Conservation (phyloP, 2,329 filamentous ascomycete genomes). For the Sclerotinia minor region DNA sequence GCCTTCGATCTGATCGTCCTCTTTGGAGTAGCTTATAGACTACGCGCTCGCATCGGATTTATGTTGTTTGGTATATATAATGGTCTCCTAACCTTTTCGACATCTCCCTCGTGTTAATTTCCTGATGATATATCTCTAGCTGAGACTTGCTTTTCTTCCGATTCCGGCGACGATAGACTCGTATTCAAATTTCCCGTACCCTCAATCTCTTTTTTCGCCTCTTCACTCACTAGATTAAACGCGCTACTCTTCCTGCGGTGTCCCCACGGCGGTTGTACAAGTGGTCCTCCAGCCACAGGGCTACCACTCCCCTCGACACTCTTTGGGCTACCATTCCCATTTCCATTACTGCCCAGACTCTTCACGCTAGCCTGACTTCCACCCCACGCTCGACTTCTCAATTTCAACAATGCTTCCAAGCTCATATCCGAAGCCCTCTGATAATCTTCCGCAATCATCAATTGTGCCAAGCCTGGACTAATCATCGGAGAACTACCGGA, state of each 20-base stretch:
- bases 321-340: conserved; percentile 41
- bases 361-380: conserved; percentile 73
- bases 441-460: conserved; percentile 59
- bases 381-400: conserved; percentile 77
- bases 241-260: conserved; percentile 22
- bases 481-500: conserved; percentile 47
- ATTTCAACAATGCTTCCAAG: conserved; percentile 65
- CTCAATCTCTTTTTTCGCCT: conserved; percentile 29
- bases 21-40: conserved; percentile 67
- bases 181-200: neutral
- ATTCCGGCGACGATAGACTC: neutral
- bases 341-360: conserved; percentile 50
- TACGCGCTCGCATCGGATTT: conserved; percentile 60
- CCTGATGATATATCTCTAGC: neutral
- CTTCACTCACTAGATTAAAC: conserved; percentile 23
- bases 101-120: conserved; percentile 36
- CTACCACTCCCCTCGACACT: conserved; percentile 35
- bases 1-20: conserved; percentile 57
- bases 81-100: conserved; percentile 26
- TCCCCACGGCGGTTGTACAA: conserved; percentile 2
- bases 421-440: conserved; percentile 63
- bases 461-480: conserved; percentile 74
- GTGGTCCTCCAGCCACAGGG: conserved; percentile 30
- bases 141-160: conserved; percentile 21
- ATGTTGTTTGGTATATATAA: conserved; percentile 42